These are phyloP conservation scores for Rhodotorula mucilaginosa DNA, from an alignment of 1,284 basidiomycete genomes.

Conservation along the genomic window DNA sequence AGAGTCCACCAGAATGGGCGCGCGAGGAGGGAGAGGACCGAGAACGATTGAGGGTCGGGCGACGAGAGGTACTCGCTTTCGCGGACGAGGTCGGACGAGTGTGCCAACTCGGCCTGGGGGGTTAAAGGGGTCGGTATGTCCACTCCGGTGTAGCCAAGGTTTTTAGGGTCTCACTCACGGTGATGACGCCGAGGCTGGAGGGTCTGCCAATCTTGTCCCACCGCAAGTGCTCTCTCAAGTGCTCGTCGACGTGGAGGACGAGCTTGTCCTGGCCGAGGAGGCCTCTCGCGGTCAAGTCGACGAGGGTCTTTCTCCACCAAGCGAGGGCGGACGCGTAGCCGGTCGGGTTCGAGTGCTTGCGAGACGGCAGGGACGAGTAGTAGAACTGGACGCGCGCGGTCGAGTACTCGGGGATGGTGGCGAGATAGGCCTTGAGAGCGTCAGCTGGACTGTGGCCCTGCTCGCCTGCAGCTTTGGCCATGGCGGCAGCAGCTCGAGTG, in stretches of 20 bases:
- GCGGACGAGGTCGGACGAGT: slow-evolving; percentile 24
- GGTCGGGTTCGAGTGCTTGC: slow-evolving; percentile 41
- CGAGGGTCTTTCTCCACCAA: slow-evolving; percentile 42
- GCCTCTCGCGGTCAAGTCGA: slow-evolving; percentile 27
- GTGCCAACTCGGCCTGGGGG: slow-evolving; percentile 31
- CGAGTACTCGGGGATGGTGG: slow-evolving; percentile 28
- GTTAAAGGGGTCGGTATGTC: too few species aligned
- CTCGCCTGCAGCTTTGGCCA: too few species aligned
- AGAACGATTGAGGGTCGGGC: slow-evolving; percentile 6
- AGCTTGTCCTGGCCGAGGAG: slow-evolving; percentile 37
- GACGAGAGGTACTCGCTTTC: slow-evolving; percentile 22
- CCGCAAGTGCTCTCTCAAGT: slow-evolving; percentile 32
- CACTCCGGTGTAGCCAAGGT: not conserved
- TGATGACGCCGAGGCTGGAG: slow-evolving; percentile 37
- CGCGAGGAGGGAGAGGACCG: slow-evolving; percentile 33
- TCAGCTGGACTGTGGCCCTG: not conserved
- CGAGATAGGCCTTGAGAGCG: slow-evolving; percentile 15
- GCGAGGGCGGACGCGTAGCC: slow-evolving; percentile 36
- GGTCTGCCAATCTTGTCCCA: slow-evolving; percentile 40
- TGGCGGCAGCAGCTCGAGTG: not conserved
- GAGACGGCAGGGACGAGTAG: slow-evolving; percentile 35
- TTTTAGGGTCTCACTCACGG: slow-evolving; percentile 17
- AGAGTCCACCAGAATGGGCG: slow-evolving; percentile 42
- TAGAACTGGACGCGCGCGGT: slow-evolving; percentile 26
- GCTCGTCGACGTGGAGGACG: slow-evolving; percentile 35